Evolutionary conservation across 306 rosid species (phyloP).

Genomic region (Fragaria ananassa): DNA sequence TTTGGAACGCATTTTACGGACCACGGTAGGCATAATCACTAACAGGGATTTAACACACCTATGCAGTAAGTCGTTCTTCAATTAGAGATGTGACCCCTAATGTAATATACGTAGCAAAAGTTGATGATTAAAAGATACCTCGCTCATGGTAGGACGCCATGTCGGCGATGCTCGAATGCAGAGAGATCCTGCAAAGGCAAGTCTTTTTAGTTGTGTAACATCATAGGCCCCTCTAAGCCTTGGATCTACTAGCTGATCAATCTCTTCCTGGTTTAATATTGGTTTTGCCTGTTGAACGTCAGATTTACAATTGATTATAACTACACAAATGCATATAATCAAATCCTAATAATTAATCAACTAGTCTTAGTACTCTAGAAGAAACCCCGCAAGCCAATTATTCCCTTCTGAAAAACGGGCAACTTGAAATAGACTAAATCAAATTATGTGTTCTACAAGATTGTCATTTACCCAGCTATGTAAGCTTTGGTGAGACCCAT

Average conservation of each 20-base stretch:
- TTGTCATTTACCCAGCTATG: constrained; percentile 68
- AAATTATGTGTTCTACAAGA: neutral
- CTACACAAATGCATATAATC: neutral
- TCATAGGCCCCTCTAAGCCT: constrained; percentile 75
- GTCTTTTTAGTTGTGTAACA: constrained; percentile 44
- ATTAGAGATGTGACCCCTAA: neutral
- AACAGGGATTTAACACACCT: neutral
- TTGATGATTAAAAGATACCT: constrained; percentile 43
- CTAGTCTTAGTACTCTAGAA: constrained; percentile 15
- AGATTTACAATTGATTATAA: constrained; percentile 8
- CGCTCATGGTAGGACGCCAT: constrained; percentile 82
- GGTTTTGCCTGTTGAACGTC: constrained; percentile 69
- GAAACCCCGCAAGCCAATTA: constrained; percentile 4
- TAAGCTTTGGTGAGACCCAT: constrained; percentile 87
- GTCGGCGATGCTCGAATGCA: constrained; percentile 72
- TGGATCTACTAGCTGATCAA: constrained; percentile 72
- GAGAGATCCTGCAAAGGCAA: constrained; percentile 77
- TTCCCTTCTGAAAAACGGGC: constrained; percentile 14
- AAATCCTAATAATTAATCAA: constrained; percentile 11
- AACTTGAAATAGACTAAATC: neutral
- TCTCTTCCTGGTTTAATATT: constrained; percentile 66
- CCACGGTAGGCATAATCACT: neutral
- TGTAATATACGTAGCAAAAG: neutral
- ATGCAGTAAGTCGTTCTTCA: neutral
- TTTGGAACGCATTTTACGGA: neutral